phyloP scores from a whole-genome alignment of 2,329 filamentous ascomycete species.

The Knufia petricola region DNA sequence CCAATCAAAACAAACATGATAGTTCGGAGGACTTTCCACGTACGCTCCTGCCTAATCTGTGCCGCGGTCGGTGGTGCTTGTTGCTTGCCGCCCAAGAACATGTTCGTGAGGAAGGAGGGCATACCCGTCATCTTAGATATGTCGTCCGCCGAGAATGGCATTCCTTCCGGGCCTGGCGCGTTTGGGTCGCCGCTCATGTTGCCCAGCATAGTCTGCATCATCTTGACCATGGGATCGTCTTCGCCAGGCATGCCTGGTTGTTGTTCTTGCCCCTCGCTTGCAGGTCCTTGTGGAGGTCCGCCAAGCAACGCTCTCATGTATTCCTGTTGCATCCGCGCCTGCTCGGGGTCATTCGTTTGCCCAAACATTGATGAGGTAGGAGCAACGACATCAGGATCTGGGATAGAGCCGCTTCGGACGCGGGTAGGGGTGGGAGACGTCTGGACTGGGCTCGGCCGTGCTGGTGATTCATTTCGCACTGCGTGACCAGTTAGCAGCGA shows the following conservation, averaged over 20 bases:
- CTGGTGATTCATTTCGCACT: slow-evolving; percentile 23
- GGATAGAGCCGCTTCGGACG: slow-evolving; percentile 9
- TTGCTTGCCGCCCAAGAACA: slow-evolving; percentile 29
- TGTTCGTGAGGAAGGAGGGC: slow-evolving; percentile 28
- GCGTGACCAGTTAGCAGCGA: slow-evolving; percentile 7
- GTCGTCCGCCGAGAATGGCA: slow-evolving; percentile 16
- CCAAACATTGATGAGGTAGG: slow-evolving; percentile 12
- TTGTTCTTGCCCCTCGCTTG: slow-evolving; percentile 26
- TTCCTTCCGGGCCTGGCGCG: not conserved
- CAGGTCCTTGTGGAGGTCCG: slow-evolving; percentile 16
- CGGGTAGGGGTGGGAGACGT: slow-evolving; percentile 19
- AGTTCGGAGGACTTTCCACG: slow-evolving; percentile 51
- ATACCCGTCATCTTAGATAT: slow-evolving; percentile 23
- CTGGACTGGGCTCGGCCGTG: slow-evolving; percentile 25
- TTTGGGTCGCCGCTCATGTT: slow-evolving; percentile 20
- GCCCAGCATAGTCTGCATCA: slow-evolving; percentile 44
- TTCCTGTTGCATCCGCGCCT: slow-evolving; percentile 33
- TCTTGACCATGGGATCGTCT: slow-evolving; percentile 45
- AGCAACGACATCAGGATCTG: slow-evolving; percentile 4
- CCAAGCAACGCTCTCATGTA: slow-evolving; percentile 25
- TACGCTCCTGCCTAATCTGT: slow-evolving; percentile 27
- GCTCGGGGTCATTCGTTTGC: slow-evolving; percentile 22
- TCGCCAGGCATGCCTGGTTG: slow-evolving; percentile 22
- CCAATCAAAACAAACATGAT: slow-evolving; percentile 49
- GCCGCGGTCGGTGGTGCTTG: slow-evolving; percentile 30